These are phyloP conservation scores for Chaetomium olivaceum DNA, from an alignment of 2,329 filamentous ascomycete genomes.

Conservation along the genomic window DNA sequence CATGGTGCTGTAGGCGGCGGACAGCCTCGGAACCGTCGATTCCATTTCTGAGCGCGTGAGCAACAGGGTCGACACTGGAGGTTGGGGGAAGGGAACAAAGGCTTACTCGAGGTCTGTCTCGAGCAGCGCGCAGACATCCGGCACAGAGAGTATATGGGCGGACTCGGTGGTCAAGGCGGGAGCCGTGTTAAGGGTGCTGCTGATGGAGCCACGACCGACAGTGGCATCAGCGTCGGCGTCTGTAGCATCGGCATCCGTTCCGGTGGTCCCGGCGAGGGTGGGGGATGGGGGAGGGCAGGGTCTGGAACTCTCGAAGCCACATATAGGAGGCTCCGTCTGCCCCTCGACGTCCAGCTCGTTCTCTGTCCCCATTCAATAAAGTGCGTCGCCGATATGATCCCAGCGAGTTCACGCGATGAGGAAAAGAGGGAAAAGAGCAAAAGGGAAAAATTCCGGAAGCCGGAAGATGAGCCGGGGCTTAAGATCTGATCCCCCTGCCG, in stretches of 20 bases:
- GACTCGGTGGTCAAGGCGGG: conserved; percentile 35
- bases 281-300: conserved; percentile 28
- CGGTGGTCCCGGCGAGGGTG: conserved; percentile 29
- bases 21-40: conserved; percentile 63
- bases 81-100: not conserved
- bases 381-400: conserved; percentile 25
- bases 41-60: conserved; percentile 49
- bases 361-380: conserved; percentile 37
- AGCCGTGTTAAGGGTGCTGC: conserved; percentile 22
- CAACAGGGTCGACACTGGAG: not conserved
- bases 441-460: conserved; percentile 17
- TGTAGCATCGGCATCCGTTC: conserved; percentile 18
- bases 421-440: conserved; percentile 7
- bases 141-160: conserved; percentile 33
- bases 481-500: conserved; percentile 11
- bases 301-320: conserved; percentile 34
- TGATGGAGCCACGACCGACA: conserved; percentile 19
- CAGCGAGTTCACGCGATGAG: conserved; percentile 19
- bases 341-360: conserved; percentile 36
- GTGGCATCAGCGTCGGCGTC: conserved; percentile 19
- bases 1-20: conserved; percentile 65
- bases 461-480: conserved; percentile 19
- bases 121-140: conserved; percentile 31
- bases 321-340: conserved; percentile 39
- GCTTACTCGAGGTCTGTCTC: conserved; percentile 32